Percentiles rank a stretch among this genome's conserved stretches.
Conservation (phyloP, 2,329 filamentous ascomycete genomes). For the Venturia aucupariae region DNA sequence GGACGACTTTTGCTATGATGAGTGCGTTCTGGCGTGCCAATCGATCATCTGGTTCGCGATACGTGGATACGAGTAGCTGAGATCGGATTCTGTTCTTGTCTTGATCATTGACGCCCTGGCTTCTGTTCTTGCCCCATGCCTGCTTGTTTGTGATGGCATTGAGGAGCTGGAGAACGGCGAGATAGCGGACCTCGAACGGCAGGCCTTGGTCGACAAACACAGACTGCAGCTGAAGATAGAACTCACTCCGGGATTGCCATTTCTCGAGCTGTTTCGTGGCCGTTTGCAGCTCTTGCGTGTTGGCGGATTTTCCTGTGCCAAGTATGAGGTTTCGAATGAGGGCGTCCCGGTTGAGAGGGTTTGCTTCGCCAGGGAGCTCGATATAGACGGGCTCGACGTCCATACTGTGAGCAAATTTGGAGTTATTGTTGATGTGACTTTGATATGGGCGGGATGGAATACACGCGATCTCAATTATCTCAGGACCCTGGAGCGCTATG, state of each 20-base stretch:
- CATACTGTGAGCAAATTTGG: background rate
- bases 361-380: slow-evolving; percentile 58
- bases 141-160: slow-evolving; percentile 13
- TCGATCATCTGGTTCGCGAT: slow-evolving; percentile 64
- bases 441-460: too few species aligned
- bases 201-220: slow-evolving; percentile 73
- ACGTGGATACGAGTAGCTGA: slow-evolving; percentile 64
- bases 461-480: too few species aligned
- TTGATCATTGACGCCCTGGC: slow-evolving; percentile 2
- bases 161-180: slow-evolving; percentile 76
- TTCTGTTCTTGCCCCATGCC: slow-evolving; percentile 7
- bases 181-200: slow-evolving; percentile 69
- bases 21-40: slow-evolving; percentile 83
- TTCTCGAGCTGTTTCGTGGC: slow-evolving; percentile 43
- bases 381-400: slow-evolving; percentile 9
- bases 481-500: background rate
- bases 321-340: slow-evolving; percentile 37
- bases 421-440: background rate
- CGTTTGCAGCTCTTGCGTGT: slow-evolving; percentile 41
- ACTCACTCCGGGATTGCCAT: slow-evolving; percentile 41
- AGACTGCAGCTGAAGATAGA: slow-evolving; percentile 49
- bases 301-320: slow-evolving; percentile 37
- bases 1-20: slow-evolving; percentile 75
- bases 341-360: slow-evolving; percentile 39
- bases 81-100: slow-evolving; percentile 72